Percentiles rank a stretch among this genome's conserved stretches.
These are phyloP conservation scores for Nyssa sinensis DNA, from an alignment of 148 eudicot species.

Conservation along the genomic window DNA sequence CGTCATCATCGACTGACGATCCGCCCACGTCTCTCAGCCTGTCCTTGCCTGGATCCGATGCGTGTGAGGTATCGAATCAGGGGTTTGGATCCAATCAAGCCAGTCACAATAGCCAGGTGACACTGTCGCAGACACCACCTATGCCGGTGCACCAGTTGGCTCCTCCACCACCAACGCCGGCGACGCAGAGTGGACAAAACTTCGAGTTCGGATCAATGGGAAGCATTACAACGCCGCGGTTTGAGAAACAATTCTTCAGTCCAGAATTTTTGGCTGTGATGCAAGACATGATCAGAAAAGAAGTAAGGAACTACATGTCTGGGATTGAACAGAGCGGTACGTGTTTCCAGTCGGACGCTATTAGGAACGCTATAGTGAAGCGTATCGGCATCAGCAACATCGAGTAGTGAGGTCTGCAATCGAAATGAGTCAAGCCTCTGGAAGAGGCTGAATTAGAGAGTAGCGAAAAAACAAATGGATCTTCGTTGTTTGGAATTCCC, in stretches of 20 bases:
- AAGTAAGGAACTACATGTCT: constrained; percentile 53
- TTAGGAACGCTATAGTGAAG: background rate
- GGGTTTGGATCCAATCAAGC: constrained; percentile 7
- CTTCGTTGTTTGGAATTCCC: too few species aligned
- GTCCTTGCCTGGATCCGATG: constrained; percentile 48
- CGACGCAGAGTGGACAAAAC: background rate
- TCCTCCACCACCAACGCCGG: constrained; percentile 2
- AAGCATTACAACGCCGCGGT: background rate
- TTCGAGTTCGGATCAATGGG: background rate
- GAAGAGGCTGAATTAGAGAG: too few species aligned
- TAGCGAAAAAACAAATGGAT: too few species aligned
- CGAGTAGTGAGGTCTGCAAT: too few species aligned
- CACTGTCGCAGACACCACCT: background rate
- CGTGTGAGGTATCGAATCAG: background rate
- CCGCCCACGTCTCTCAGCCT: constrained; percentile 40
- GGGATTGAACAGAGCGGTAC: constrained; percentile 33
- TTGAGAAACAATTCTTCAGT: constrained; percentile 42
- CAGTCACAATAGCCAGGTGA: background rate
- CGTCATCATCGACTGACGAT: constrained; percentile 16
- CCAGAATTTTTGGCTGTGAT: constrained; percentile 48
- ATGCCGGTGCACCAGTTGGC: background rate
- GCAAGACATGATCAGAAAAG: constrained; percentile 58
- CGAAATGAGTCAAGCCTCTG: too few species aligned
- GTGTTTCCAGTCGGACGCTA: too few species aligned
- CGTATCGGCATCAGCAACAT: background rate